Evolutionary conservation across 305 asterid genomes (phyloP).

Genomic region (Fraxinus velutina): DNA sequence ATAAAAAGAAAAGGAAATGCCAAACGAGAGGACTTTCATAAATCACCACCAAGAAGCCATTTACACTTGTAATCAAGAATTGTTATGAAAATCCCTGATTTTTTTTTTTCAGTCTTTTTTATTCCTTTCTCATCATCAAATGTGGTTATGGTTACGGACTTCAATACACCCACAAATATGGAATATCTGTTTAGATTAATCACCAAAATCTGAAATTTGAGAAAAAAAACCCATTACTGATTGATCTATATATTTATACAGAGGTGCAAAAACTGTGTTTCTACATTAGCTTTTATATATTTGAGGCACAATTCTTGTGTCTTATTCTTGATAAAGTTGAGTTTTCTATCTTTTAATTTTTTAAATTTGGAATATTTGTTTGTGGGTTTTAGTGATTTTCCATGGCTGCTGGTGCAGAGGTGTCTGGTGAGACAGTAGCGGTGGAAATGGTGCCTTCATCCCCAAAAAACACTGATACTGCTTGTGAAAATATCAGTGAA

Average conservation of each 20-base stretch:
- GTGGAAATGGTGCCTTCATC: slow-evolving; percentile 47
- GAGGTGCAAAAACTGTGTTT: slow-evolving; percentile 41
- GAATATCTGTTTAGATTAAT: slow-evolving; percentile 33
- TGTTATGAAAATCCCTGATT: slow-evolving; percentile 37
- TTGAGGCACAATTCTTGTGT: slow-evolving; percentile 23
- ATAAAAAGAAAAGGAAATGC: slow-evolving; percentile 27
- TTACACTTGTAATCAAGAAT: slow-evolving; percentile 57
- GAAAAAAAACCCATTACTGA: slow-evolving; percentile 31
- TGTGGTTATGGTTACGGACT: slow-evolving; percentile 41
- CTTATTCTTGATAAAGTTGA: slow-evolving; percentile 16
- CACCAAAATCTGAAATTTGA: slow-evolving; percentile 31
- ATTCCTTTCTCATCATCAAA: slow-evolving; percentile 28
- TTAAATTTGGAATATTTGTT: slow-evolving; percentile 21
- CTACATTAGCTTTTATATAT: slow-evolving; percentile 17
- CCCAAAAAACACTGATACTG: slow-evolving; percentile 35
- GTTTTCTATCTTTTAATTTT: not conserved
- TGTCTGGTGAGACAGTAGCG: slow-evolving; percentile 61
- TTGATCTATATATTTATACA: slow-evolving; percentile 32
- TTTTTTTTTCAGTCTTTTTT: not conserved
- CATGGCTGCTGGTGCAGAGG: slow-evolving; percentile 88
- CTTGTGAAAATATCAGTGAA: slow-evolving; percentile 26
- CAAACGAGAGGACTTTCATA: slow-evolving; percentile 45
- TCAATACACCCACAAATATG: slow-evolving; percentile 17
- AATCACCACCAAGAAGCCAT: slow-evolving; percentile 49
- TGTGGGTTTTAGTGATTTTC: slow-evolving; percentile 34